phyloP scores from a whole-genome alignment of 495 filamentous ascomycete species.

The Penicillium manginii region DNA sequence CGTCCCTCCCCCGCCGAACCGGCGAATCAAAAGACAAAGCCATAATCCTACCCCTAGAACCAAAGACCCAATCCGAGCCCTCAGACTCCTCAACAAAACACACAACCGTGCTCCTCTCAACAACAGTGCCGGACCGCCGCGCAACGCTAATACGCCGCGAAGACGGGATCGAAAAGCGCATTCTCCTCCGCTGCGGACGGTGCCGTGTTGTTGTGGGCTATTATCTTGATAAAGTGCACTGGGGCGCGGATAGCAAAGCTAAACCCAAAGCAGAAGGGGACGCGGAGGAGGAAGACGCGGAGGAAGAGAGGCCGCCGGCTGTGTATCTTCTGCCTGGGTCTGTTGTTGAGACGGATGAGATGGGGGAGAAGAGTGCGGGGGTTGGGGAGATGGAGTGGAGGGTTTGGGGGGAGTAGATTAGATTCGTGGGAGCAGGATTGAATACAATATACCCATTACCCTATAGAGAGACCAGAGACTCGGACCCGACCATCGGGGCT shows the following conservation, averaged over 20 bases:
- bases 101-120: conserved; percentile 54
- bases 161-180: conserved; percentile 76
- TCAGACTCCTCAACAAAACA: conserved; percentile 24
- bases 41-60: conserved; percentile 32
- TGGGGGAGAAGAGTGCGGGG: conserved; percentile 30
- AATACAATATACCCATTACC: too few relatives aligned
- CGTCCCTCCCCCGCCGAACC: conserved; percentile 56
- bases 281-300: conserved; percentile 14
- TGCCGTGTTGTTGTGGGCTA: conserved; percentile 71
- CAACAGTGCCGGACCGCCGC: conserved; percentile 49
- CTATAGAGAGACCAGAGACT: too few relatives aligned
- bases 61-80: conserved; percentile 7
- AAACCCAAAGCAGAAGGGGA: not conserved
- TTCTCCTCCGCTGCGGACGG: conserved; percentile 61
- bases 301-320: conserved; percentile 40
- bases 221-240: conserved; percentile 46
- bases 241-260: conserved; percentile 4
- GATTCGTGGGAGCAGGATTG: too few relatives aligned
- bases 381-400: conserved; percentile 40
- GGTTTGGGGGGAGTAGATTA: conserved; percentile 22
- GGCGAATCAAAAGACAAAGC: conserved; percentile 32
- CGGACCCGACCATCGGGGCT: too few relatives aligned
- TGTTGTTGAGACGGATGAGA: conserved; percentile 53
- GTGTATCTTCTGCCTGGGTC: conserved; percentile 65
- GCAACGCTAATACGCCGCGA: conserved; percentile 60